These are phyloP conservation scores for Kondoa malvinella DNA, from an alignment of 768 basidiomycete genomes.

Conservation along the genomic window DNA sequence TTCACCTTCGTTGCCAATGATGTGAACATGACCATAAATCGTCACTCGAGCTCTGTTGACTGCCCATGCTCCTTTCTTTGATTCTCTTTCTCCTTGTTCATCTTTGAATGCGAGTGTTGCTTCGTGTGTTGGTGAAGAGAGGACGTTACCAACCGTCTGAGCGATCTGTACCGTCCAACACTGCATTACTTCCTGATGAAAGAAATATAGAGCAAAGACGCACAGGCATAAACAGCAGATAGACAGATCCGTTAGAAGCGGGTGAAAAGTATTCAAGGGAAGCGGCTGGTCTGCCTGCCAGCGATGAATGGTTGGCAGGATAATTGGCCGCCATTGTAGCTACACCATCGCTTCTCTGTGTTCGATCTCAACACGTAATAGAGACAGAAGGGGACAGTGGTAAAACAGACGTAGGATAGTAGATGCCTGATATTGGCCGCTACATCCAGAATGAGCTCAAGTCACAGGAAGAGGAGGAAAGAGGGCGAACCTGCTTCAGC, in stretches of 20 bases:
- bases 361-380: background rate
- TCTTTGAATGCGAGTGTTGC: conserved; percentile 7
- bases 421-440: background rate
- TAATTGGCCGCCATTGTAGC: background rate
- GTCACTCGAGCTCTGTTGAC: background rate
- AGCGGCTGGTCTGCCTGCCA: background rate
- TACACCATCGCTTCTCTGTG: background rate
- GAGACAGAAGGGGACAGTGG: background rate
- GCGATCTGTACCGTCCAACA: background rate
- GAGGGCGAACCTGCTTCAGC: conserved; percentile 1
- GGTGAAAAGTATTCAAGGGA: conserved; percentile 1
- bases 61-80: background rate
- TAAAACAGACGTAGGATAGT: background rate
- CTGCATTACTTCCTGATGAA: too few relatives aligned
- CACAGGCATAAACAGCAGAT: conserved; percentile 6
- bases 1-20: background rate
- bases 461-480: background rate
- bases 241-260: background rate
- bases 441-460: background rate
- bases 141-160: conserved; percentile 2
- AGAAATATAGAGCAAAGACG: background rate
- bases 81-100: conserved; percentile 8
- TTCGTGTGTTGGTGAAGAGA: background rate
- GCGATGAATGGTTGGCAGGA: background rate
- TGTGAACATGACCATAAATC: background rate